Evolutionary conservation across 352 stramenopile species (phyloP).

Genomic region (Phytophthora constricta): DNA sequence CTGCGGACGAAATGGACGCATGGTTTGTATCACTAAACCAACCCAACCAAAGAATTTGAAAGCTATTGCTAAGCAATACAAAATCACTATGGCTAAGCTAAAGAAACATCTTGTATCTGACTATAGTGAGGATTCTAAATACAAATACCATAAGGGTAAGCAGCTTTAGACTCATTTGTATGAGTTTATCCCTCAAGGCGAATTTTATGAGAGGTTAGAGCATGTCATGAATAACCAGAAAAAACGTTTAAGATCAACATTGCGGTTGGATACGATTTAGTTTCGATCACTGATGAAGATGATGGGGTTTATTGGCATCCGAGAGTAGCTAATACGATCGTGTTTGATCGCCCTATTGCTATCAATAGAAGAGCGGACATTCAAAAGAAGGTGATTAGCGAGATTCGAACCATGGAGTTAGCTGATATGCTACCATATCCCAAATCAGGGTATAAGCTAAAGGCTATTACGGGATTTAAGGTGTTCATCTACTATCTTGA

Average conservation of each 20-base stretch:
- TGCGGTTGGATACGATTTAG: conserved; percentile 15
- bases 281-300: not conserved
- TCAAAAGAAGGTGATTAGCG: not conserved
- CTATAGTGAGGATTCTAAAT: not conserved
- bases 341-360: conserved; percentile 16
- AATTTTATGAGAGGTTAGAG: conserved; percentile 19
- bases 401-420: conserved; percentile 11
- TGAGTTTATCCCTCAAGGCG: not conserved
- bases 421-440: conserved; percentile 4
- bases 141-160: not conserved
- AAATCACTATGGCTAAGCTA: not conserved
- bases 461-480: conserved; percentile 15
- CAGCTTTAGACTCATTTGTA: conserved; percentile 10
- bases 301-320: conserved; percentile 6
- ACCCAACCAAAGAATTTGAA: not conserved
- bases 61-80: not conserved
- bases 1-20: not conserved
- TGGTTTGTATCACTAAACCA: not conserved
- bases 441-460: conserved; percentile 2
- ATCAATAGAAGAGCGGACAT: conserved; percentile 7
- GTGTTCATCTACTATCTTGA: conserved; percentile 18
- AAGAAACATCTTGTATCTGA: conserved; percentile 2
- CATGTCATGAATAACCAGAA: conserved; percentile 10
- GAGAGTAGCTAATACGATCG: conserved; percentile 13
- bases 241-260: conserved; percentile 27